Base-by-base conservation (phyloP, 1,284 basidiomycete genomes). In the Wallemia hederae region DNA sequence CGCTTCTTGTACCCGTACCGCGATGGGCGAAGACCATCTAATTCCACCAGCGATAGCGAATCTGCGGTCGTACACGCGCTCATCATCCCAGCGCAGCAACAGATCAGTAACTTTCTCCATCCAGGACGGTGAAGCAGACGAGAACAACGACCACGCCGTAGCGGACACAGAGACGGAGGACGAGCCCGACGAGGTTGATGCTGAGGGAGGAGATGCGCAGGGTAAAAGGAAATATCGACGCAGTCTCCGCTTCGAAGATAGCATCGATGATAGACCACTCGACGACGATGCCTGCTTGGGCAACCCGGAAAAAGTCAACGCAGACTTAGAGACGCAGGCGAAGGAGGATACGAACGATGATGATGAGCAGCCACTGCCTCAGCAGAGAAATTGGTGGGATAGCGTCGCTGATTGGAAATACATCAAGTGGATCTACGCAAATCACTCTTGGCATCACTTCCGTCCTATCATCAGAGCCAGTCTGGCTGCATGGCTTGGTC, bases 121-220 rank as follows among this genome's bases (percentile, higher is more conserved):
- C 5, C 39, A n/a, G 22, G 39, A 49, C 22, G 19, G 22, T 49
- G 39, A 49, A 5, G n/a, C 22, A 15, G 22, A 49, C 22, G 17
- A 31, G 7, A 17, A 31, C 17, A 31, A 31, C 29, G 39, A 49
- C 5, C 11, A 49, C 39, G 39, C 39, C 5, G 39, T 49, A 5
- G 39, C n/a, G 22, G 39, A 49, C 22, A 49, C 39, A 49, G 39
- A 49, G 9, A 49, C 14, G 5, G 39, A 59, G 58, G 33, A 31
- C 25, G 28, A 59, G 19, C 15, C 11, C 11, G 33, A 59, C 22
- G 39, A 97, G 0, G 86, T 91, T 0, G 88, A 83, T 67, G n/a
- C 97, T 91, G 31, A 97, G 77, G 22, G 94, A 76, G 1, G 73
- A 69, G 33, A 77, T 71, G 59, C 70, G 68, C 1, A 70, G 59